Evolutionary conservation across 805 yeast genomes (phyloP).

Genomic region (Suhomyces vadensis): DNA sequence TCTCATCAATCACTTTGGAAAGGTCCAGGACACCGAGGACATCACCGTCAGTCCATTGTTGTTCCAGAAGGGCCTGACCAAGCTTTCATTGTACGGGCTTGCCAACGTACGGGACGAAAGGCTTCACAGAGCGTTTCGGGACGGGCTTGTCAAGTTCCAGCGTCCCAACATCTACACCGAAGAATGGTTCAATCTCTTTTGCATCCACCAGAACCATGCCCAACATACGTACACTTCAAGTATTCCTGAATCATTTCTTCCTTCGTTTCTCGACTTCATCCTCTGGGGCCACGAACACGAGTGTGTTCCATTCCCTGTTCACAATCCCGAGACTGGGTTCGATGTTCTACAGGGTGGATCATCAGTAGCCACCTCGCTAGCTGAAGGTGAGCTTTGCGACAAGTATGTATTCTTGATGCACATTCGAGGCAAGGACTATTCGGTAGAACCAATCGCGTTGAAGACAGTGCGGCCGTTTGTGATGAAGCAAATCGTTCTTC

Average conservation of each 20-base stretch:
- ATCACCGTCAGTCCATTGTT: constrained; percentile 75
- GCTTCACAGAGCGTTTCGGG: constrained; percentile 75
- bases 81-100: constrained; percentile 83
- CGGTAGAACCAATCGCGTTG: constrained; percentile 61
- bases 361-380: constrained; percentile 85
- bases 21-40: constrained; percentile 70
- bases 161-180: constrained; percentile 60
- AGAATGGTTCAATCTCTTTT: constrained; percentile 81
- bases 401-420: constrained; percentile 75
- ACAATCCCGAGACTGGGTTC: constrained; percentile 62
- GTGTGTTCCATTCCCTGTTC: constrained; percentile 69
- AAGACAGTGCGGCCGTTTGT: constrained; percentile 80
- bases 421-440: constrained; percentile 56
- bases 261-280: constrained; percentile 76
- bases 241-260: constrained; percentile 82
- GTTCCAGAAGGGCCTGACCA: constrained; percentile 79
- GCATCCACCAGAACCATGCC: constrained; percentile 89
- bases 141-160: constrained; percentile 75
- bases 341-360: constrained; percentile 91
- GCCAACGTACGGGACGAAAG: constrained; percentile 90
- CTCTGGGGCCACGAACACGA: constrained; percentile 99
- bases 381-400: constrained; percentile 77
- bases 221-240: constrained; percentile 78
- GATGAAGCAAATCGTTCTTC: constrained; percentile 63
- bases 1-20: constrained; percentile 85